Percentiles rank a stretch among this genome's conserved stretches.
Evolutionary conservation across 805 yeast genomes (phyloP).

Genomic region (Metschnikowia colocasiae): DNA sequence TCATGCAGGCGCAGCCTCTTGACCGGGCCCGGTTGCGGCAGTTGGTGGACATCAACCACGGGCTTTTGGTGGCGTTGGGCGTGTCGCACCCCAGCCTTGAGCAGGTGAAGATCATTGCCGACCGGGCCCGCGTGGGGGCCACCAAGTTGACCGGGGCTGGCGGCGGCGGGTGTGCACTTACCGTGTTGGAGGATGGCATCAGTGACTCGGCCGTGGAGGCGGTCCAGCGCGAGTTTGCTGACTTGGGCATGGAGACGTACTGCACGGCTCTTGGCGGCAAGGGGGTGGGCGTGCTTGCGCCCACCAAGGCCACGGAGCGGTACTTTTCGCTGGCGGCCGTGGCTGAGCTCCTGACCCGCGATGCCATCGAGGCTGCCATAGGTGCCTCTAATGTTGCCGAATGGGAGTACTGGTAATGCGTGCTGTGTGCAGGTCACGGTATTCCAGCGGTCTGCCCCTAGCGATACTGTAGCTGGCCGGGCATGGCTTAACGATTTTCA

Average conservation of each 20-base stretch:
- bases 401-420: conserved; percentile 63
- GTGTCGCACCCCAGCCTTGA: conserved; percentile 94
- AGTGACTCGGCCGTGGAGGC: conserved; percentile 32
- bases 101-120: conserved; percentile 62
- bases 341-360: conserved; percentile 35
- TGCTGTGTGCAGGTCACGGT: not conserved
- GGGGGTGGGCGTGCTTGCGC: conserved; percentile 64
- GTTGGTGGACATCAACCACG: conserved; percentile 80
- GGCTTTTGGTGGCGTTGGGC: conserved; percentile 76
- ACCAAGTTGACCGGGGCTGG: conserved; percentile 98
- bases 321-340: conserved; percentile 35
- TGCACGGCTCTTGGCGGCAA: conserved; percentile 83
- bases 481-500: too few relatives aligned
- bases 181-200: conserved; percentile 55
- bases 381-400: conserved; percentile 40
- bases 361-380: conserved; percentile 45
- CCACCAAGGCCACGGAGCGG: conserved; percentile 9
- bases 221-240: conserved; percentile 34
- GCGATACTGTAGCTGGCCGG: too few relatives aligned
- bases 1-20: conserved; percentile 53
- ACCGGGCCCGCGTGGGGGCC: conserved; percentile 64
- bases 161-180: conserved; percentile 98
- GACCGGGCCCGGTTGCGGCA: conserved; percentile 50
- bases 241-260: conserved; percentile 65
- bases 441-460: too few relatives aligned